Evolutionary conservation across 257 asterid species (phyloP).

Genomic region (Przewalskia tangutica): DNA sequence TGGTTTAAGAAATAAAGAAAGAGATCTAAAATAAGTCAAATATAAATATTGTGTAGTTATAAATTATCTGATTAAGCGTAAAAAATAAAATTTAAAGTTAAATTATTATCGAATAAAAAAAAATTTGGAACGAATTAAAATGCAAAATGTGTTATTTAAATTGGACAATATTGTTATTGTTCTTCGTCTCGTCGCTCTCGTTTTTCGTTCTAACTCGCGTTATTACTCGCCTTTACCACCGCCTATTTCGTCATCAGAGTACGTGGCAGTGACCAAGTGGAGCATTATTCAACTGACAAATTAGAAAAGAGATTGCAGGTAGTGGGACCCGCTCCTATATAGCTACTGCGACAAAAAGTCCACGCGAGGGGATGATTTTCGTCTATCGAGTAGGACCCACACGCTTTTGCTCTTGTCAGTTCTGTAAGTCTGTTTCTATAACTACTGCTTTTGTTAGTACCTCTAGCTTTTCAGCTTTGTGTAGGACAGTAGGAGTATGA

Average conservation of each 20-base stretch:
- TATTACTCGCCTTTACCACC: background rate
- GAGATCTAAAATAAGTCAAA: too few relatives aligned
- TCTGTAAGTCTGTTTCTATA: constrained; percentile 2
- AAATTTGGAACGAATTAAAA: too few relatives aligned
- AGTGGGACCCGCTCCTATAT: constrained; percentile 9
- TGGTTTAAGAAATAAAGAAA: too few relatives aligned
- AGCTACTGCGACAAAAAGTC: constrained; percentile 29
- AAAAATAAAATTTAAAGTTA: too few relatives aligned
- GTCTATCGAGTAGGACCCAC: constrained; percentile 34
- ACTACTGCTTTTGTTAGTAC: background rate
- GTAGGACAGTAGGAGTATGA: too few relatives aligned
- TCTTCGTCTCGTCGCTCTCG: too few relatives aligned
- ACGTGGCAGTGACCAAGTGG: background rate
- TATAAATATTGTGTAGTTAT: too few relatives aligned
- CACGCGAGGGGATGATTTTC: constrained; percentile 6
- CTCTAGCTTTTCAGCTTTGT: background rate
- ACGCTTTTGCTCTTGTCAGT: constrained; percentile 30
- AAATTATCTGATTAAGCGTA: too few relatives aligned
- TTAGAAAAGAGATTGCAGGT: background rate
- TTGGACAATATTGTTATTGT: too few relatives aligned
- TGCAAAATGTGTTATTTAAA: too few relatives aligned
- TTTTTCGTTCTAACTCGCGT: too few relatives aligned
- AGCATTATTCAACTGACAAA: background rate
- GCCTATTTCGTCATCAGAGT: background rate
- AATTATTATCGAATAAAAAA: too few relatives aligned